Percentiles rank a stretch among this genome's conserved stretches.
These are phyloP conservation scores for Coprinopsis strossmayeri DNA, from an alignment of 768 basidiomycete species.

Conservation along the genomic window DNA sequence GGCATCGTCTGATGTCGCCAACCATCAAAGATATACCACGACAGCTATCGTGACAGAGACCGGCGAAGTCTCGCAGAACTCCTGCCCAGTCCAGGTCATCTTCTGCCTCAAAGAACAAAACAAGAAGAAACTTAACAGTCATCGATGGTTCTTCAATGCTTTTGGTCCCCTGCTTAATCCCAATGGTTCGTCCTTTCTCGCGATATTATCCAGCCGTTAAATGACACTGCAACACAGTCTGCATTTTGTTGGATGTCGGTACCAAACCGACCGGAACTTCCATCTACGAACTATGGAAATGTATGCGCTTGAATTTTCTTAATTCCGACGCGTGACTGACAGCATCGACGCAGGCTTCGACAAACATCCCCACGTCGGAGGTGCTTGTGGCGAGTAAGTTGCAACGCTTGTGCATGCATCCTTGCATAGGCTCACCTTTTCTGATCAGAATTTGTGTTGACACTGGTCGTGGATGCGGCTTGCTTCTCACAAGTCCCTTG, in stretches of 20 bases:
- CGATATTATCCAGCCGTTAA: too few relatives aligned
- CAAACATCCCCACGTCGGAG: constrained; percentile 79
- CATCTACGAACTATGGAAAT: constrained; percentile 97
- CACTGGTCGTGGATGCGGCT: constrained; percentile 63
- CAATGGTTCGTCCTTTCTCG: constrained; percentile 45
- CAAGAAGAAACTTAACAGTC: constrained; percentile 95
- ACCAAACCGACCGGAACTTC: constrained; percentile 93
- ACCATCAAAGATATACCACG: constrained; percentile 56
- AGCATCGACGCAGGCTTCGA: constrained; percentile 57
- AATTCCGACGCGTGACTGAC: not conserved
- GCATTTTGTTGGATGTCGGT: constrained; percentile 89
- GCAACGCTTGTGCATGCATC: not conserved
- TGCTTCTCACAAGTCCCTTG: constrained; percentile 67
- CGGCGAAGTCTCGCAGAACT: constrained; percentile 72
- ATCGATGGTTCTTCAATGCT: constrained; percentile 97
- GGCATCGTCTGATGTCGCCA: constrained; percentile 7
- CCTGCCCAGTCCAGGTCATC: constrained; percentile 79
- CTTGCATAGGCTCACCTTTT: constrained; percentile 3
- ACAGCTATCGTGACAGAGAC: constrained; percentile 71
- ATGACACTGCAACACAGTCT: too few relatives aligned
- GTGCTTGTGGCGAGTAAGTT: constrained; percentile 90
- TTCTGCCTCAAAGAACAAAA: constrained; percentile 95
- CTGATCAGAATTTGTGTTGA: constrained; percentile 70
- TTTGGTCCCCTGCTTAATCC: constrained; percentile 84
- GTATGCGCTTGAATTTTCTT: constrained; percentile 24